phyloP scores from a whole-genome alignment of 176 grass and related monocot genomes.

The Paspalum vaginatum region DNA sequence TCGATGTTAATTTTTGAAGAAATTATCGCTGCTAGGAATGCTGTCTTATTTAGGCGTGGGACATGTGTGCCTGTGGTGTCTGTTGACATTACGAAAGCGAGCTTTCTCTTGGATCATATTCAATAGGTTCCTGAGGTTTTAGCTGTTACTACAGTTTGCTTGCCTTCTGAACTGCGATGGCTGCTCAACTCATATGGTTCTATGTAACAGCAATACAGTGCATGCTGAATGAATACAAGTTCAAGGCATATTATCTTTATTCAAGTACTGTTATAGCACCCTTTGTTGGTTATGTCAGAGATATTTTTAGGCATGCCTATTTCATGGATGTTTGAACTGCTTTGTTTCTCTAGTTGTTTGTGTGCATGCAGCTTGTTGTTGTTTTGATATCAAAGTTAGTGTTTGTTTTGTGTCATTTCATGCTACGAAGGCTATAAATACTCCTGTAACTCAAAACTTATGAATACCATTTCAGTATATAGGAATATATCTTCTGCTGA shows the following conservation, averaged over 20 bases:
- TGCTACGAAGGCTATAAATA: not conserved
- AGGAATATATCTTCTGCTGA: not conserved
- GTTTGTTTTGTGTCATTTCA: no score
- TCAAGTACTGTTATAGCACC: no score
- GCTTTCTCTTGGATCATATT: not conserved
- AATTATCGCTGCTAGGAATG: not conserved
- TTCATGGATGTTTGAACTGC: no score
- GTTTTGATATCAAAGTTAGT: no score
- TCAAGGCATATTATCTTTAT: no score
- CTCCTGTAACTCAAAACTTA: not conserved
- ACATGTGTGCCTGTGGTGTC: not conserved
- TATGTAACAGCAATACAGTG: no score
- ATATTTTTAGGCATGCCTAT: no score
- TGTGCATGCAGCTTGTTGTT: no score
- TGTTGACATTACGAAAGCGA: not conserved
- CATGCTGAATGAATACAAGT: no score
- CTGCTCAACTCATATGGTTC: not conserved
- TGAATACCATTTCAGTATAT: not conserved
- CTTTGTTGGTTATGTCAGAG: no score
- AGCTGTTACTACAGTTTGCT: slow-evolving; percentile 11
- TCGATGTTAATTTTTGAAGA: not conserved
- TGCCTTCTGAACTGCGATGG: slow-evolving; percentile 9
- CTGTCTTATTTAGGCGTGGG: not conserved
- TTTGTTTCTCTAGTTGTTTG: no score
- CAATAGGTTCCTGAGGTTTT: not conserved